Evolutionary conservation across 2,329 filamentous ascomycete genomes (phyloP), one percentile per base, ranked within the genome.

Genomic region (Aureobasidium leucospermi): DNA sequence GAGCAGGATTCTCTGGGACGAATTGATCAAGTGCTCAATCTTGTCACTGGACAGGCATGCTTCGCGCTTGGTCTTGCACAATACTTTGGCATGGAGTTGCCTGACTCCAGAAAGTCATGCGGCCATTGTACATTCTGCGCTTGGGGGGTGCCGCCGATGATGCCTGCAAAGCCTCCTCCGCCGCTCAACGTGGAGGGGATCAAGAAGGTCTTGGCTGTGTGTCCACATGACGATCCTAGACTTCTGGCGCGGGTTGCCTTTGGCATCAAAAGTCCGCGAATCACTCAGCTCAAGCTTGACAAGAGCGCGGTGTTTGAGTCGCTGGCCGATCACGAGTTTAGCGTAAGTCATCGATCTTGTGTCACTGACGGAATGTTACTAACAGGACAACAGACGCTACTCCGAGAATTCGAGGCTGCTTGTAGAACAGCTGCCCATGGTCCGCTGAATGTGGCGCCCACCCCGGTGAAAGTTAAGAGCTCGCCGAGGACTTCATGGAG

Each of bases 171-270:
- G 0, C 67, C 72, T 0, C 74, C 72, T 31, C 71, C 74, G 8
- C 70, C 69, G 0, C 71, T 74, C 15, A 71, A 83, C 59, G 59
- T 64, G 0, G 60, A 60, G 0, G 71, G 72, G 0, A 78, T 85
- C 48, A 60, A 68, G 6, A 67, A 65, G 1, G 70, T 86, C 1
- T 62, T 68, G 0, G 72, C 68, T 0, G 77, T 79, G 11, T 64
- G 70, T 0, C 75, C 78, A 1, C 74, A 81, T 2, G 80, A 86
- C 48, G 84, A 87, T 66, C 75, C 84, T 2, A 70, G 83, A 11
- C 81, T 85, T 63, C 70, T 86, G 31, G 81, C 84, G 0, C 75
- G 80, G 19, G 71, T 86, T 4, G 84, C 83, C 0, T 86, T 85
- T 66, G 84, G 84, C 0, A 85, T 86, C 66, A 75, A 73, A 46